Evolutionary conservation across 306 rosid species (phyloP).

Genomic region (Lablab purpureus): DNA sequence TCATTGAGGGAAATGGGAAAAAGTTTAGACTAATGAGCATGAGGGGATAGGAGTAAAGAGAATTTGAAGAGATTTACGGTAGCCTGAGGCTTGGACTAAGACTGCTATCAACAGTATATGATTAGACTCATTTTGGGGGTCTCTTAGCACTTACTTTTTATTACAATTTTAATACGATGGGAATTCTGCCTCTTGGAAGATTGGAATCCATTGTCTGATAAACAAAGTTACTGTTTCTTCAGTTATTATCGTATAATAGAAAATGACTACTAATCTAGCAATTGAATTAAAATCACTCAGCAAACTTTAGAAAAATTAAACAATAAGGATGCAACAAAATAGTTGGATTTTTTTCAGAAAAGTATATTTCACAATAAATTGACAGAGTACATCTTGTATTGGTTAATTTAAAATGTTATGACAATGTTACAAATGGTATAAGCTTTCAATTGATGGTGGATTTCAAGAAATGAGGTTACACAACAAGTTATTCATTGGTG

Average conservation of each 20-base stretch:
- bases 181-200: neutral
- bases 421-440: neutral
- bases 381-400: no score
- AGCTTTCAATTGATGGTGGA: neutral
- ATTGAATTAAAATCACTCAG: no score
- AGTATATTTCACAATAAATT: no score
- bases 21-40: neutral
- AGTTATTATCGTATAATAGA: no score
- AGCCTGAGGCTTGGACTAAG: neutral
- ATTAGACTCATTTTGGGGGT: neutral
- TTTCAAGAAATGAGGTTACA: slow-evolving; percentile 9
- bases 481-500: neutral
- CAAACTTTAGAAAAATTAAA: no score
- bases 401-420: neutral
- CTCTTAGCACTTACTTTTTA: neutral
- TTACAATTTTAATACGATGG: neutral
- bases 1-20: neutral
- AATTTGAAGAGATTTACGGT: neutral
- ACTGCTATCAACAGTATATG: neutral
- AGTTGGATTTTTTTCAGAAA: no score
- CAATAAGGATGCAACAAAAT: no score
- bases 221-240: no score
- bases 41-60: neutral
- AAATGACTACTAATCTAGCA: no score
- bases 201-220: neutral